Conservation (phyloP, 345 rosid species). For the Raphanus sativus region DNA sequence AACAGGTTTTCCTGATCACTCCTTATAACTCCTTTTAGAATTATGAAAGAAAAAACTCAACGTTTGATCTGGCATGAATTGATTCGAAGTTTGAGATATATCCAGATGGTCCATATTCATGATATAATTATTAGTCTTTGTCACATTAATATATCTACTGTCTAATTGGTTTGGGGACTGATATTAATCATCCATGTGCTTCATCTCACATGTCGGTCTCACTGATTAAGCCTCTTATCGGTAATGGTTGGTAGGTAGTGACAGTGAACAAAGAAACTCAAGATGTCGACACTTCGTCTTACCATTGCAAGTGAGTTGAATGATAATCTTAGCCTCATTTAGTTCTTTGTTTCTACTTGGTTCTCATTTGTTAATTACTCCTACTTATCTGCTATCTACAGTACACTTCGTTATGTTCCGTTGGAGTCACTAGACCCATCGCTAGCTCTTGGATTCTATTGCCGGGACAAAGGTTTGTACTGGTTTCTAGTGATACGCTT, state of each 20-base stretch:
- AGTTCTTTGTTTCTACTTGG: neutral
- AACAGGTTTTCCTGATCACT: constrained; percentile 37
- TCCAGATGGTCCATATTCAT: neutral
- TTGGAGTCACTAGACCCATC: constrained; percentile 83
- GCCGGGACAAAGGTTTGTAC: constrained; percentile 68
- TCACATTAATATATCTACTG: neutral
- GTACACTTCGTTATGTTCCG: constrained; percentile 58
- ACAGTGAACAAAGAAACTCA: constrained; percentile 50
- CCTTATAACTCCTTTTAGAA: neutral
- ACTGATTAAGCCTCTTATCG: constrained; percentile 9
- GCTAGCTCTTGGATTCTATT: constrained; percentile 86
- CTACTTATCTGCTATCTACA: constrained; percentile 34
- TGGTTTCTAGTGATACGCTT: neutral
- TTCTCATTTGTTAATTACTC: neutral
- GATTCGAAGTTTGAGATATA: neutral
- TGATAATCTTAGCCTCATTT: neutral
- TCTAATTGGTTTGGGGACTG: neutral
- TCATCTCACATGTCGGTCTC: neutral
- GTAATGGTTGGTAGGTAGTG: constrained; percentile 48
- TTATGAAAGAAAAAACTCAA: neutral
- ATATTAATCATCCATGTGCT: constrained; percentile 24
- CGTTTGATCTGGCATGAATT: neutral
- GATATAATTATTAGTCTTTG: neutral
- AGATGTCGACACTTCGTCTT: constrained; percentile 77
- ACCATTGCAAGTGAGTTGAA: constrained; percentile 67